A percentile compares a stretch with the other conserved stretches of the same genome.
Evolutionary conservation across 2,329 filamentous ascomycete genomes (phyloP).

Genomic region (Fusarium burgessii): DNA sequence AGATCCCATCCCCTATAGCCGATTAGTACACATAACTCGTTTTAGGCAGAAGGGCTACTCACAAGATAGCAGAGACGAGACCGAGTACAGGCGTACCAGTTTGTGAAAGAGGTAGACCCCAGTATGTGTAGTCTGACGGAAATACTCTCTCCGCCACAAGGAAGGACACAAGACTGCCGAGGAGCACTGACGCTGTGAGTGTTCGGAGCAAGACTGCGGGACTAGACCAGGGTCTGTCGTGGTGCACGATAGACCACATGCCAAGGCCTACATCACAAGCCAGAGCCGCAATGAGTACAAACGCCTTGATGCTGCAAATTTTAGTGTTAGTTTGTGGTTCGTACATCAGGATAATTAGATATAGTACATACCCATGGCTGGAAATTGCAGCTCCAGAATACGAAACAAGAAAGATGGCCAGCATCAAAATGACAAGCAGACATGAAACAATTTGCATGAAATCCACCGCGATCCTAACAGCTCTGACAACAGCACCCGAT

Average conservation of each 20-base stretch:
- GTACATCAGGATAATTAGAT: neutral
- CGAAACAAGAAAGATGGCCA: slow-evolving; percentile 50
- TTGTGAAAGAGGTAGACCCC: slow-evolving; percentile 48
- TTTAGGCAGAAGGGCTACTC: slow-evolving; percentile 23
- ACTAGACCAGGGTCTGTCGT: slow-evolving; percentile 48
- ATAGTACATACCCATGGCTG: slow-evolving; percentile 36
- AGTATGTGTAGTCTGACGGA: slow-evolving; percentile 52
- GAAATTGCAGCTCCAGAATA: slow-evolving; percentile 38
- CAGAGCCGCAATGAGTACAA: slow-evolving; percentile 50
- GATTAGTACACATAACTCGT: slow-evolving; percentile 14
- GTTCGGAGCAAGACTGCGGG: slow-evolving; percentile 51
- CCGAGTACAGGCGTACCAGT: slow-evolving; percentile 51
- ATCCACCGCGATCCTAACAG: slow-evolving; percentile 48
- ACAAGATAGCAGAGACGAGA: slow-evolving; percentile 54
- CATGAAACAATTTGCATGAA: slow-evolving; percentile 49
- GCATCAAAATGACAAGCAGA: slow-evolving; percentile 49
- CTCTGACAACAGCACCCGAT: slow-evolving; percentile 38
- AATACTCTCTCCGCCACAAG: slow-evolving; percentile 53
- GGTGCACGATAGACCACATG: slow-evolving; percentile 49
- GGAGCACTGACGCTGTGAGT: slow-evolving; percentile 49
- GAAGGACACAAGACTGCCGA: slow-evolving; percentile 54
- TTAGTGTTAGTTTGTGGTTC: slow-evolving; percentile 12
- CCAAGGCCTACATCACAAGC: slow-evolving; percentile 53
- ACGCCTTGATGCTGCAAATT: slow-evolving; percentile 40
- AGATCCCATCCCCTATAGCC: slow-evolving; percentile 40